These are phyloP conservation scores for Saksenaea vasiformis DNA, from an alignment of 371 early-diverging fungal species.

Conservation along the genomic window DNA sequence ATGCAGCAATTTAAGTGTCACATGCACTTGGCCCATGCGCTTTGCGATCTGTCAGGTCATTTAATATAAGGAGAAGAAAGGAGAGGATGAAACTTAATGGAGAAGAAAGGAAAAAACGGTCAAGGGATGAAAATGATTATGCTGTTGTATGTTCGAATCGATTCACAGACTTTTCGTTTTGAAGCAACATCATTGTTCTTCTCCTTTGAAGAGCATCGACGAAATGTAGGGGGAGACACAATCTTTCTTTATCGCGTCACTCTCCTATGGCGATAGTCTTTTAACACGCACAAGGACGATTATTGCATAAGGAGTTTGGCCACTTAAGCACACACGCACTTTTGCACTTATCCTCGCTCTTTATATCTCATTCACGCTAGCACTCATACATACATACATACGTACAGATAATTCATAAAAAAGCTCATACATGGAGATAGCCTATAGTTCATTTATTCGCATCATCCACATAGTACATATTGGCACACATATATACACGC, in stretches of 20 bases:
- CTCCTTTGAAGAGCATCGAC: neutral
- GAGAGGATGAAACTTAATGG: neutral
- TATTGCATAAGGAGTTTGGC: constrained; percentile 7
- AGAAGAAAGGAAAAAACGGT: neutral
- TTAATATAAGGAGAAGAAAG: constrained; percentile 1
- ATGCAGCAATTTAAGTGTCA: constrained; percentile 4
- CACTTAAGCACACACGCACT: neutral
- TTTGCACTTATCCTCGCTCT: no score
- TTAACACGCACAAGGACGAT: constrained; percentile 3
- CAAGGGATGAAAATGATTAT: neutral
- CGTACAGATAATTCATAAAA: neutral
- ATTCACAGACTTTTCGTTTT: constrained; percentile 4
- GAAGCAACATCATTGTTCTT: constrained; percentile 4
- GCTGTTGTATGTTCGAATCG: neutral
- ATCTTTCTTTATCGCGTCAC: neutral
- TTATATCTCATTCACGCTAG: neutral
- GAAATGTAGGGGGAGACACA: neutral
- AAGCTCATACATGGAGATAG: no score
- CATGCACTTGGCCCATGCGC: constrained; percentile 4
- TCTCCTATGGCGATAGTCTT: neutral
- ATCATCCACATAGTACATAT: no score
- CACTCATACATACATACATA: neutral
- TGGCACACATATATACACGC: neutral
- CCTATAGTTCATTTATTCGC: no score
- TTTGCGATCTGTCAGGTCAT: constrained; percentile 6